Base-by-base conservation (phyloP, 768 basidiomycete genomes). In the Lyophyllum decastes region DNA sequence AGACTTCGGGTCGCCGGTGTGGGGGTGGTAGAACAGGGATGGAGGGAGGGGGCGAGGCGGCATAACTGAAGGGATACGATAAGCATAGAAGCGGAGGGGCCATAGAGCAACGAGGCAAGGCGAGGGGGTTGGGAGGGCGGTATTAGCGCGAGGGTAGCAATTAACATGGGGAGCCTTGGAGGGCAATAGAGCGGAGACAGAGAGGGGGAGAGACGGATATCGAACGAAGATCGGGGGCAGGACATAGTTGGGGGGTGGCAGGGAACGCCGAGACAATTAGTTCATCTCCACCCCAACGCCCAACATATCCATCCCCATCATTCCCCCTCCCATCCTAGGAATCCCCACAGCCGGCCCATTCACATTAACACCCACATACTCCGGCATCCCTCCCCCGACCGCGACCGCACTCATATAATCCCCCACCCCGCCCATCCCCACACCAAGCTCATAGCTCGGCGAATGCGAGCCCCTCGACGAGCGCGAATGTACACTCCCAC, bases 381-480 rank as follows among this genome's bases (percentile, higher is more conserved):
- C 57, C 8, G 21, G 6, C 54, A 47, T 25, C 27, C 35, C 46
- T 8, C 6, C 58, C 5, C 49, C 55, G 11, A 34, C n/a, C n/a
- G n/a, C n/a, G n/a, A n/a, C n/a, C n/a, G n/a, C 30, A 2, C 54
- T 35, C 21, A 55, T 58, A 2, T 50, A 57, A 14, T 60, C 58
- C 26, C 44, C 48, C 22, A 51, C 54, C 8, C 48, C 48, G 30
- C 54, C 54, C 44, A 46, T 21, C 12, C 59, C 58, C 40, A 57
- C n/a, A 7, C 63, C 65, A 9, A 66, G 51, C 50, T 66, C 65
- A 57, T 66, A 66, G 4, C 54, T 59, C 27, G 64, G 64, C 16
- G 55, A 58, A 27, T 52, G 49, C 33, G 55, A 57, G 16, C 65
- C 63, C 16, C 61, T 26, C 21, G 55, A 49, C 10, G 50, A 47